Evolutionary conservation across 1,284 basidiomycete genomes (phyloP), one percentile per base, ranked within the genome.

Genomic region (Malassezia globosa): DNA sequence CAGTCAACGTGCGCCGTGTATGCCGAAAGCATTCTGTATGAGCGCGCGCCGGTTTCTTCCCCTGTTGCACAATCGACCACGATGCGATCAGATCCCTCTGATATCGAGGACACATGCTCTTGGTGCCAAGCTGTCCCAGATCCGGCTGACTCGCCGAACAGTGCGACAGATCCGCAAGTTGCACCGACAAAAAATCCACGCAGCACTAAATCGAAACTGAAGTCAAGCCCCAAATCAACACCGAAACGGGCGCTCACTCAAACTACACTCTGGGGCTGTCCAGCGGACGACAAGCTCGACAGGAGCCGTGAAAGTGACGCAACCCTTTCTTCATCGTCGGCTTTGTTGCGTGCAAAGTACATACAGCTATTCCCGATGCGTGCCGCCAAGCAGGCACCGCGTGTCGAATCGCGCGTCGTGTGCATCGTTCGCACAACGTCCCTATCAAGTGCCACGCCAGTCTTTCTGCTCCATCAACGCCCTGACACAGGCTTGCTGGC

Each of bases 351-450:
- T 44, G n/a, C 46, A 55, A 22, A 59, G 58, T 42, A 44, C 37
- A 18, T 56, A 61, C 51, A 83, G 87, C 24, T 80, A 16, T 95
- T 84, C 69, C 92, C 92, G 0, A 87, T 94, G 84, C 85, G 83
- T 64, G 80, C 78, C 10, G 80, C 81, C 49, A 83, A 84, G 60
- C 90, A 89, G 74, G 85, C 82, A 63, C 80, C 82, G 2, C 77
- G 87, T 33, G 82, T 85, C 63, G 90, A 96, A 68, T 75, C 85
- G 33, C 87, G 89, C 64, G 77, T 83, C 6, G 87, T 95, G 18
- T 84, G 82, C 63, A 80, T 89, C 16, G 74, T 94, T 16, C 37
- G 41, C 4, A 11, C 31, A 19, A 27, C 11, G 23, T 3, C 29
- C 2, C 13, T 8, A 3, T 18, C 11, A 1, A 19, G 25, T 14